Evolutionary conservation across 2,329 filamentous ascomycete genomes (phyloP), one percentile per base, ranked within the genome.

Genomic region (Ceratocystis ficicola): DNA sequence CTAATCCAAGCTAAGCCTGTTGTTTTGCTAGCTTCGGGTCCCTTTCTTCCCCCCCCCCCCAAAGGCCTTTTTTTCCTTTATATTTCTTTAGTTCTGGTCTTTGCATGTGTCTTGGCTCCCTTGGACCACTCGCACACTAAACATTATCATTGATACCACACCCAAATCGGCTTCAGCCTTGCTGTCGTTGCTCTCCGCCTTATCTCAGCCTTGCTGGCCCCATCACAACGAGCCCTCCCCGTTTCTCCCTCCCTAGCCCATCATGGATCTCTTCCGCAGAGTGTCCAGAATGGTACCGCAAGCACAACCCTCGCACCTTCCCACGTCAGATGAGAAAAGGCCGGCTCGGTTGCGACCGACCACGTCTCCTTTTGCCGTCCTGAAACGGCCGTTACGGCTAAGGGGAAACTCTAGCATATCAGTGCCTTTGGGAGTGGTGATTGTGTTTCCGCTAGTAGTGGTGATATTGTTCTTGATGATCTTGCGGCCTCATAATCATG

Each of bases 381-480:
- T 97, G 75, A 83, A 86, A 71, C 84, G 90, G 73, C 89, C 93
- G 63, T 84, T 99, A 79, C 86, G 92, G 71, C 79, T 99, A 78
- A 88, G 86, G 77, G 90, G 90, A 72, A 96, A 95, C 76, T 96
- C 92, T 65, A 89, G 87, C 73, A 85, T 96, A 75, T 96, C 93
- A 63, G 87, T 97, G 74, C 94, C 94, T 30, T 80, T 99, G 64
- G 93, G 93, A 70, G 86, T 96, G 73, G 90, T 97, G 71, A 82
- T 99, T 70, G 79, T 97, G 71, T 97, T 97, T 74, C 94, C 94
- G 70, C 85, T 96, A 74, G 89, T 96, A 72, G 84, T 97, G 77
- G 83, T 96, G 72, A 82, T 96, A 75, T 95, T 97, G 75, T 79
- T 97, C 69, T 80, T 96, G 72, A 83, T 99, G 68, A 91, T 97